Conservation (phyloP, 257 asterid genomes). For the Schizonepeta tenuifolia region DNA sequence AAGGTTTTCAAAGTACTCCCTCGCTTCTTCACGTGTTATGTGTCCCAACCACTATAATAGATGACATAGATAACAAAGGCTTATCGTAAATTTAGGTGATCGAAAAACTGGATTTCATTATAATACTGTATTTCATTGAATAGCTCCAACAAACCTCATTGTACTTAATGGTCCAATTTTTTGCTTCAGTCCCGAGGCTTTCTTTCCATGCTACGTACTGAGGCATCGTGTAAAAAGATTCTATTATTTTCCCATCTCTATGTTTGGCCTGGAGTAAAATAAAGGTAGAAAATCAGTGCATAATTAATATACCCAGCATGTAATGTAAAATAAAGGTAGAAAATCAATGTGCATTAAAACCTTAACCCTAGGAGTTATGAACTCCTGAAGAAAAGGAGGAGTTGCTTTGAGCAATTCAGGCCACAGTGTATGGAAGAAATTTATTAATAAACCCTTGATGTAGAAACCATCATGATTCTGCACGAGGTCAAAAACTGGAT, state of each 20-base stretch:
- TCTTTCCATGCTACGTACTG: slow-evolving; percentile 90
- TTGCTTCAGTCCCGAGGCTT: slow-evolving; percentile 59
- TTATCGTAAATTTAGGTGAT: slow-evolving; percentile 20
- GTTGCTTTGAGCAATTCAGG: slow-evolving; percentile 85
- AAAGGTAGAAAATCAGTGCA: background rate
- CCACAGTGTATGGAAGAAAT: slow-evolving; percentile 94
- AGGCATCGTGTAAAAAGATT: slow-evolving; percentile 88
- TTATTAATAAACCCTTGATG: slow-evolving; percentile 89
- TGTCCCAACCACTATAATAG: slow-evolving; percentile 93
- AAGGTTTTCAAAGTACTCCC: no score
- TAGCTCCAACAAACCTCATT: slow-evolving; percentile 68
- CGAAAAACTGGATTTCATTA: background rate
- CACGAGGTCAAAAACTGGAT: slow-evolving; percentile 18
- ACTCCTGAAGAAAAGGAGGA: slow-evolving; percentile 84
- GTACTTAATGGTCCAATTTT: slow-evolving; percentile 88
- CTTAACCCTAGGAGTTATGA: slow-evolving; percentile 96
- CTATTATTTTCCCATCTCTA: slow-evolving; percentile 49
- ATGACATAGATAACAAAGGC: no score
- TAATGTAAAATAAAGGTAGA: slow-evolving; percentile 3
- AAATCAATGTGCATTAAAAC: slow-evolving; percentile 33
- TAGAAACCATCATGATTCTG: slow-evolving; percentile 99
- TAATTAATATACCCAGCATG: background rate
- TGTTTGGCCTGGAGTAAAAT: slow-evolving; percentile 62
- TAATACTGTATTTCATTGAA: background rate
- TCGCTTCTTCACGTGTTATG: slow-evolving; percentile 84